Evolutionary conservation across 1,139 yeast genomes (phyloP).

Genomic region (Trichomonascaceae sp.): DNA sequence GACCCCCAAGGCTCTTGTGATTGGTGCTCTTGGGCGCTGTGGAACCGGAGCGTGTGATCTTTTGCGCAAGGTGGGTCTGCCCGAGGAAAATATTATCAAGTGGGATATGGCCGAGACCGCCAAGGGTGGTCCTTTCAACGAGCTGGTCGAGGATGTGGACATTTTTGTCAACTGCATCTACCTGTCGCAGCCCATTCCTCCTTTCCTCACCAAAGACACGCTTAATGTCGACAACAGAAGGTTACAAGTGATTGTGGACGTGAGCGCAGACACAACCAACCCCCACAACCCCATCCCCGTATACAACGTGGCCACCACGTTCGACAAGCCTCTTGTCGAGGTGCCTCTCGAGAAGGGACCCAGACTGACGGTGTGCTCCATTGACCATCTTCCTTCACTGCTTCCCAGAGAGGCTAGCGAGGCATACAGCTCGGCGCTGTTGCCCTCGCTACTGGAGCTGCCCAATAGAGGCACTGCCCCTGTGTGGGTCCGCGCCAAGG

Average conservation of each 20-base stretch:
- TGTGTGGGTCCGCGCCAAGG: constrained; percentile 85
- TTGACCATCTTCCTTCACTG: constrained; percentile 90
- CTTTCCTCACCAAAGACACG: constrained; percentile 61
- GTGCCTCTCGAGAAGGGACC: constrained; percentile 71
- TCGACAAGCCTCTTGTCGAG: constrained; percentile 75
- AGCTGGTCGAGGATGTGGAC: constrained; percentile 64
- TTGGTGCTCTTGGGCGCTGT: constrained; percentile 97
- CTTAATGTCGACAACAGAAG: constrained; percentile 55
- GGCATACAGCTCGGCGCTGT: constrained; percentile 68
- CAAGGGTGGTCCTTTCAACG: constrained; percentile 92
- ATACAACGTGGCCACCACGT: constrained; percentile 77
- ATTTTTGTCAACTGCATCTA: constrained; percentile 93
- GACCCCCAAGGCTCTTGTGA: constrained; percentile 69
- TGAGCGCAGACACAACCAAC: constrained; percentile 95
- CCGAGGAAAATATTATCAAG: constrained; percentile 67
- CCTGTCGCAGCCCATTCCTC: constrained; percentile 84
- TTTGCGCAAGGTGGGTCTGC: constrained; percentile 72
- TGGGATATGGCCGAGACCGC: constrained; percentile 98
- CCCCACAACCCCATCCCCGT: constrained; percentile 97
- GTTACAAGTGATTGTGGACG: constrained; percentile 88
- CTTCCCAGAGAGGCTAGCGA: constrained; percentile 96
- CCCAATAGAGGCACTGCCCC: constrained; percentile 72
- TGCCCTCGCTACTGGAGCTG: constrained; percentile 77
- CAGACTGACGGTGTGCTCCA: constrained; percentile 73
- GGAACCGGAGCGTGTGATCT: constrained; percentile 96